These are phyloP conservation scores for Setomelanomma holmii DNA, from an alignment of 2,329 filamentous ascomycete species.

Conservation along the genomic window DNA sequence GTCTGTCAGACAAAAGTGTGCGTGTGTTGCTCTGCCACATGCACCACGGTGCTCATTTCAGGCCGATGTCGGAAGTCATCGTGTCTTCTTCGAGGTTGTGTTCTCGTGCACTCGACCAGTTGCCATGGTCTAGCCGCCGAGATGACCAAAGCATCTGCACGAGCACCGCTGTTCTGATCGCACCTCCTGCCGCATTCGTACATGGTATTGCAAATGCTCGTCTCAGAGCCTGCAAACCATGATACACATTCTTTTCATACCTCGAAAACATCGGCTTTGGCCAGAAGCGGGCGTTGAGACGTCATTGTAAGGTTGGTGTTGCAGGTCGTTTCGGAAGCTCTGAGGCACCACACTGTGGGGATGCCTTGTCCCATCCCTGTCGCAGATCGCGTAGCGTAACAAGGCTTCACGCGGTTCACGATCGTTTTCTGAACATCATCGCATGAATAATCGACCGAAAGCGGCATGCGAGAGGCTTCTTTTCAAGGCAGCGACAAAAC, in stretches of 20 bases:
- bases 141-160: background rate
- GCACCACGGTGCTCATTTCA: no score
- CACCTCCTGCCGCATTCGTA: background rate
- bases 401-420: slow-evolving; percentile 2
- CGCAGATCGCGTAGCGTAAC: slow-evolving; percentile 10
- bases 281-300: slow-evolving; percentile 21
- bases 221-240: background rate
- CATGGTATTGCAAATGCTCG: background rate
- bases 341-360: slow-evolving; percentile 22
- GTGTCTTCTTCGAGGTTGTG: no score
- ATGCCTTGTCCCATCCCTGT: slow-evolving; percentile 13
- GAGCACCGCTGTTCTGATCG: background rate
- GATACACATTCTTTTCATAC: background rate
- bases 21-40: no score
- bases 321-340: slow-evolving; percentile 35
- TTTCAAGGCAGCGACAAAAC: slow-evolving; percentile 39
- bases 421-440: slow-evolving; percentile 9
- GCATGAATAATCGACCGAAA: slow-evolving; percentile 22
- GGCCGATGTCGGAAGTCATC: no score
- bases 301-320: slow-evolving; percentile 25
- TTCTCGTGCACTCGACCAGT: no score
- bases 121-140: no score
- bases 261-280: background rate
- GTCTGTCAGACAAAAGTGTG: no score
- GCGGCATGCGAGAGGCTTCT: slow-evolving; percentile 23